Conservation (phyloP, 192 early-diverging fungal species). For the Dispira simplex region DNA sequence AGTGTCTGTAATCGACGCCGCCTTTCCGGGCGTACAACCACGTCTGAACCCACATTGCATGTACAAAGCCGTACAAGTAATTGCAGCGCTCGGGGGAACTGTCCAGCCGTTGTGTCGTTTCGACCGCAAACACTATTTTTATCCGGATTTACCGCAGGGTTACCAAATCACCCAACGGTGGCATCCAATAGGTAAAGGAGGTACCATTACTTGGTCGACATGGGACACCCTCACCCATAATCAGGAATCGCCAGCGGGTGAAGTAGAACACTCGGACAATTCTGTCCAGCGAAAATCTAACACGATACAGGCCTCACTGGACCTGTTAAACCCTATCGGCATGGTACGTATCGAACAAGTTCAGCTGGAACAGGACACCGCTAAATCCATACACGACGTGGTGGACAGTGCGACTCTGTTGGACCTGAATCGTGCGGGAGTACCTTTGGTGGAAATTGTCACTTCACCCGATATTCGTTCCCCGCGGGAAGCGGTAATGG, state of each 20-base stretch:
- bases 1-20: slow-evolving; percentile 60
- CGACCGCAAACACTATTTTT: slow-evolving; percentile 95
- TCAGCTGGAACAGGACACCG: slow-evolving; percentile 89
- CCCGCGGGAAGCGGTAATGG: slow-evolving; percentile 49
- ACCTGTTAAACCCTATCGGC: not conserved
- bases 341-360: slow-evolving; percentile 62
- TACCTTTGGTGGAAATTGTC: slow-evolving; percentile 82
- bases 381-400: slow-evolving; percentile 57
- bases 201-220: slow-evolving; percentile 34
- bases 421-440: slow-evolving; percentile 80
- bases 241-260: not conserved
- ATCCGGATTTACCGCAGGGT: slow-evolving; percentile 79
- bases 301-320: not conserved
- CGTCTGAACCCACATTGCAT: slow-evolving; percentile 60
- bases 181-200: slow-evolving; percentile 63
- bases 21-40: slow-evolving; percentile 76
- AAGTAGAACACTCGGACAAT: not conserved
- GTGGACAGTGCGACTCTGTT: slow-evolving; percentile 43
- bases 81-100: slow-evolving; percentile 47
- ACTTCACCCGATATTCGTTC: slow-evolving; percentile 75
- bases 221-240: slow-evolving; percentile 27
- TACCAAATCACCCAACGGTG: slow-evolving; percentile 92
- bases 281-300: not conserved
- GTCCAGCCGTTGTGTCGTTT: slow-evolving; percentile 55
- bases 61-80: slow-evolving; percentile 49